These are phyloP conservation scores for Teratosphaeria zuluensis DNA, from an alignment of 2,329 filamentous ascomycete genomes.

Conservation along the genomic window DNA sequence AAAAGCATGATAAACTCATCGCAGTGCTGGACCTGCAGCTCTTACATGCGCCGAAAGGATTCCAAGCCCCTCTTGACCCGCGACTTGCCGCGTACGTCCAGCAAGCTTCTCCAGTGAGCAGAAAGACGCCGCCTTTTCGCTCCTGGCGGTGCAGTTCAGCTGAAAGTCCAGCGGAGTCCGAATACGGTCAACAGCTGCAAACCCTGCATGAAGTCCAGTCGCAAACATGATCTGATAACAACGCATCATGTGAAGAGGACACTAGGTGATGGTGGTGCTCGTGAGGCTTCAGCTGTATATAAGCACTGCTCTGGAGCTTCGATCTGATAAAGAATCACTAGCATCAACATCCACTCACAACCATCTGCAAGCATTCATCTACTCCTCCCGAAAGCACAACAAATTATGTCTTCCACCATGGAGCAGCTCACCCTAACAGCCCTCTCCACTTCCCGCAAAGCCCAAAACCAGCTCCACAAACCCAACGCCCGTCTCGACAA, in stretches of 20 bases:
- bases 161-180: background rate
- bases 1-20: no score
- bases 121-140: background rate
- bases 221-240: background rate
- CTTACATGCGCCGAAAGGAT: background rate
- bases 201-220: background rate
- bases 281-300: background rate
- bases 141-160: background rate
- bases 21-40: background rate
- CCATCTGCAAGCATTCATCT: background rate
- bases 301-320: background rate
- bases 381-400: background rate
- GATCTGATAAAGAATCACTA: background rate
- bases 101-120: background rate
- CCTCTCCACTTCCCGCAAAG: conserved; percentile 1
- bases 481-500: conserved; percentile 5
- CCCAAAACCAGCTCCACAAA: conserved; percentile 5
- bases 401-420: background rate
- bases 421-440: background rate
- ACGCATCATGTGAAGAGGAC: background rate
- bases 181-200: background rate
- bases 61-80: background rate
- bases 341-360: background rate
- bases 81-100: background rate
- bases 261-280: background rate